Percentiles rank a stretch among this genome's conserved stretches.
These are phyloP conservation scores for Talaromyces sp. DNA, from an alignment of 2,329 filamentous ascomycete genomes.

Conservation along the genomic window DNA sequence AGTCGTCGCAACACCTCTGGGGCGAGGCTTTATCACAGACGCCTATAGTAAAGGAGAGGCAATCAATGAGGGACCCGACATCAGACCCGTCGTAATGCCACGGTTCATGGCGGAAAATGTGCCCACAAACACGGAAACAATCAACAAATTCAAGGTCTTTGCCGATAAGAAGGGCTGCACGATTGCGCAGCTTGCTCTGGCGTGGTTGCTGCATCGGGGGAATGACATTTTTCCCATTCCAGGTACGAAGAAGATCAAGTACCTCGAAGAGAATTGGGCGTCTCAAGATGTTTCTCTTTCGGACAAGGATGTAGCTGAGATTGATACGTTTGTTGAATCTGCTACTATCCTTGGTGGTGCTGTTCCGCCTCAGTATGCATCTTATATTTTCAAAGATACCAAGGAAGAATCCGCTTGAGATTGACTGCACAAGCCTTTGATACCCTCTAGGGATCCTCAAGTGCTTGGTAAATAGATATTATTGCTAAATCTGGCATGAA, in stretches of 20 bases:
- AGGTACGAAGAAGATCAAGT: constrained; percentile 25
- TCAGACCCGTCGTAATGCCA: neutral
- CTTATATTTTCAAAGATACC: constrained; percentile 13
- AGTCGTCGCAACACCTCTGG: constrained; percentile 20
- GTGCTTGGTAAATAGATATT: neutral
- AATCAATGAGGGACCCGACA: neutral
- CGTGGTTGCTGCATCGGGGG: constrained; percentile 61
- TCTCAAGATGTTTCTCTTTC: constrained; percentile 2
- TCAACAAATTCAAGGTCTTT: constrained; percentile 40
- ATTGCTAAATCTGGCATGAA: neutral
- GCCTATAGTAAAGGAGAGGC: constrained; percentile 9
- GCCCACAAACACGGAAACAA: constrained; percentile 24
- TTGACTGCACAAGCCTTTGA: neutral
- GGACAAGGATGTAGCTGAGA: constrained; percentile 12
- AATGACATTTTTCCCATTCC: constrained; percentile 30
- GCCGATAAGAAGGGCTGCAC: constrained; percentile 55
- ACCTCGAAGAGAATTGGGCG: constrained; percentile 18
- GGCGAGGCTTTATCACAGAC: constrained; percentile 21
- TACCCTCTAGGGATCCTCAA: neutral
- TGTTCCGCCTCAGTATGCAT: constrained; percentile 4
- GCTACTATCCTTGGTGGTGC: constrained; percentile 9
- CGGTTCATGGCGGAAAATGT: constrained; percentile 7
- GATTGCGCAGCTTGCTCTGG: constrained; percentile 56
- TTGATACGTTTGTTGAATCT: constrained; percentile 7
- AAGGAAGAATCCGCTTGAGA: constrained; percentile 4